Percentiles rank a stretch among this genome's conserved stretches.
Conservation (phyloP, 208 protist species). For the Trypanosoma rangeli region DNA sequence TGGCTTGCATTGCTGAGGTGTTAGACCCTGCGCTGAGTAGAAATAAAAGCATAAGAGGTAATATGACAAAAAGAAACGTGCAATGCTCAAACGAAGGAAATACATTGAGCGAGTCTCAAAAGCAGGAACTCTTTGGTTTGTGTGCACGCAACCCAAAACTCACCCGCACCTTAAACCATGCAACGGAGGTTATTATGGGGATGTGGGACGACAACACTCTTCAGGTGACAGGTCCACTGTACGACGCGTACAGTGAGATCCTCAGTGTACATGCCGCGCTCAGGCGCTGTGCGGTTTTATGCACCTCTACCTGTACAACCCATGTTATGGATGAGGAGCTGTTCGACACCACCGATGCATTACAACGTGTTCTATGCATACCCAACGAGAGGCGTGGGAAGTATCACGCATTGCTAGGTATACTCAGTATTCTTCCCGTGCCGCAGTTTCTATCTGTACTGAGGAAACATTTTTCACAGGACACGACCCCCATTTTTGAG, state of each 20-base stretch:
- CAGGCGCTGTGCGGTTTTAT: conserved; percentile 14
- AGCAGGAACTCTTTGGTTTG: conserved; percentile 11
- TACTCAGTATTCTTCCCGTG: conserved; percentile 53
- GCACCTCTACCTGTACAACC: background rate
- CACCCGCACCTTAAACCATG: conserved; percentile 35
- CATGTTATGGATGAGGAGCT: background rate
- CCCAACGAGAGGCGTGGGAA: conserved; percentile 77
- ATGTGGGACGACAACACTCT: conserved; percentile 90
- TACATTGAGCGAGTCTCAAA: background rate
- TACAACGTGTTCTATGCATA: conserved; percentile 55
- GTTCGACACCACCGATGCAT: conserved; percentile 27
- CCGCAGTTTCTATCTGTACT: conserved; percentile 48
- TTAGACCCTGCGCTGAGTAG: conserved; percentile 3
- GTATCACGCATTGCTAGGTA: conserved; percentile 82
- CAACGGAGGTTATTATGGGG: conserved; percentile 77
- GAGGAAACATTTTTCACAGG: conserved; percentile 18
- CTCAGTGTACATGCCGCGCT: conserved; percentile 34
- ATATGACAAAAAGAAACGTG: conserved; percentile 11
- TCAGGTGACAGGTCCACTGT: conserved; percentile 80
- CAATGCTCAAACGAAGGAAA: background rate
- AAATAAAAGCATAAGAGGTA: conserved; percentile 13
- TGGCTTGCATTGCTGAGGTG: conserved; percentile 30
- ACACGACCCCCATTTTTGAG: conserved; percentile 1
- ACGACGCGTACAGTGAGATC: conserved; percentile 73
- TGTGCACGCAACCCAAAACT: conserved; percentile 47